Base-by-base conservation (phyloP, 2,329 filamentous ascomycete species). In the Claviceps monticola region DNA sequence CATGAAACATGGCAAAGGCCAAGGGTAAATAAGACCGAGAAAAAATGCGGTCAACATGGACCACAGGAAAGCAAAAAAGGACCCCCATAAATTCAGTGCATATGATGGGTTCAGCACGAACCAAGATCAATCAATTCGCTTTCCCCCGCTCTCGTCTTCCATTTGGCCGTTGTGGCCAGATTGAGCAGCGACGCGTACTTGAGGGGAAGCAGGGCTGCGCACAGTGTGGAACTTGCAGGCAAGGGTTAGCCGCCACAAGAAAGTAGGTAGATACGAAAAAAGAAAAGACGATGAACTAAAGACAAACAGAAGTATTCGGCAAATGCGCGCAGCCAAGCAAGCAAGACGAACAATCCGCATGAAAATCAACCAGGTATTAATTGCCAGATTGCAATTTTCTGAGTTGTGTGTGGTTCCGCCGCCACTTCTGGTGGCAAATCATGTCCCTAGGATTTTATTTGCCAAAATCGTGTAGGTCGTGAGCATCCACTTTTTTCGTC, bases 371-470 rank as follows among this genome's bases (percentile, higher is more conserved):
- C 51, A 47, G 38, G 39, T 50, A 53, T 56, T 55, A 51, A 56
- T 57, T 56, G 57, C 56, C 56, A 57, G 57, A 58, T 51, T 39
- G 45, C 51, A 41, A 49, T 43, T 53, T 51, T 55, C 54, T 56
- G 56, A 48, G 45, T 7, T 48, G 23, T 26, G 23, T 48, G 46
- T 44, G n/a, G 45, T 44, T 46, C 37, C 50, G 51, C 48, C 53
- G 47, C 48, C 46, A 19, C 21, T 45, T 45, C 34, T 36, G 48
- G 23, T 47, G 37, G 45, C 48, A 54, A 50, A 48, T 39, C 50
- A 47, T 38, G 16, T 45, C 42, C 46, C 39, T n/a, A 23, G 45
- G 13, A 8, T 48, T 43, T 46, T n/a, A 45, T 51, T 50, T 43
- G 44, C 49, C 49, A 37, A 49, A 43, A 26, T 45, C 36, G 38